Base-by-base conservation (phyloP, 495 filamentous ascomycete species). In the Talaromyces ruber region DNA sequence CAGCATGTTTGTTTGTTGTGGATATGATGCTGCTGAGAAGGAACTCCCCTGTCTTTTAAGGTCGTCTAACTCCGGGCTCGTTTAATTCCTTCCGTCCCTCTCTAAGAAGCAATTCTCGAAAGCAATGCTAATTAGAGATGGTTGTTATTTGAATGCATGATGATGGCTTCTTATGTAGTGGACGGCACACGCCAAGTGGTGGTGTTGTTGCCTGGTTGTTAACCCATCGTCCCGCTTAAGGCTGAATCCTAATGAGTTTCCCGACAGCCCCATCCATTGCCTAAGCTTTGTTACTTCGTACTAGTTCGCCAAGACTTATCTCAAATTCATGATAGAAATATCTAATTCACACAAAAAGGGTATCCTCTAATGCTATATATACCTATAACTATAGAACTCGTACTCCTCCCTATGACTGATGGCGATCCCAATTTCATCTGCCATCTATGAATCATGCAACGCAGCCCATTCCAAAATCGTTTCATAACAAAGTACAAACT, bases 401-500 rank as follows among this genome's bases (percentile, higher is more conserved):
- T 21, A 34, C 51, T 54, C 51, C 51, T 54, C 51, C 51, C 51
- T 54, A 54, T 54, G 51, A 54, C 45, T 51, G 26, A 24, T 54
- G 24, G 28, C 18, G 3, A 22, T 57, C 32, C 25, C 14, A 25
- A 34, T 58, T n/a, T 64, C 64, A n/a, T 69, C 66, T 74, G 70
- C 83, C 51, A 14, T 28, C 51, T 54, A 54, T 54, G 24, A 16
- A 26, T 54, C 22, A 76, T 59, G 75, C 76, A 47, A 79, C 75
- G n/a, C 76, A 18, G 92, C 74, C 94, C 94, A 98, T 73, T 98
- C 94, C 47, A 96, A 75, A 7, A 97, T 82, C 28, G 89, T 95
- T 74, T 98, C 94, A 71, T 98, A 98, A 69, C 94, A 98, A 43
- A 98, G 82, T 60, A 97, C 93, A 74, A 88, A 98, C 73, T 98